Base-by-base conservation (phyloP, 345 rosid species). In the Arabidopsis arenosa region DNA sequence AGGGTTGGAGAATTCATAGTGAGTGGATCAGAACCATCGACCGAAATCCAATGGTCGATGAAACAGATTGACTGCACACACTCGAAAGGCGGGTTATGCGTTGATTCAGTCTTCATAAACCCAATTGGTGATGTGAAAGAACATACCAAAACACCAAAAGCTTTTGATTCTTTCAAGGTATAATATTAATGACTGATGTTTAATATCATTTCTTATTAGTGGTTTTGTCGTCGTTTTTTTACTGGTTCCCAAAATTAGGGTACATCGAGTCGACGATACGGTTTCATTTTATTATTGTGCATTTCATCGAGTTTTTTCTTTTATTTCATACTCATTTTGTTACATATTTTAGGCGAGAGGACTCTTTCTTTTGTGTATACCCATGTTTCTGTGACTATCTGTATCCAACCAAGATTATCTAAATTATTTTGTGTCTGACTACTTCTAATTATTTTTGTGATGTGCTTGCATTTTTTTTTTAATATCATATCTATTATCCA, bases 61-160 rank as follows among this genome's bases (percentile, higher is more conserved):
- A 94, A 89, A 80, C 98, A 92, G 90, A 92, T 92, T 32, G 98
- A 90, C 56, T 94, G 98, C 81, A 94, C 97, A 0, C 98, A 92
- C 64, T 94, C 97, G 1, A 92, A 92, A 83, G 97, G 96, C 2
- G 97, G 98, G 66, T 79, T 94, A 63, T 94, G 97, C 75, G 95
- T 94, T 67, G 97, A 90, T 86, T 82, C 96, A 48, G 98, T 94
- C 72, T 92, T 79, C 77, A 87, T 94, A 23, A 83, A 85, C 76
- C 97, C 97, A 36, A 89, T 86, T 62, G 80, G 64, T 53, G 82
- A 86, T 62, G 73, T 93, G 84, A 86, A 72, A 80, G 87, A 80
- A 21, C 79, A 57, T 49, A 61, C 40, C 65, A 52, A 61, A 13
- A 60, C 44, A 37, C 64, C 64, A 15, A 44, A 53, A 14, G 12